Evolutionary conservation across 2,329 filamentous ascomycete species (phyloP), one percentile per base, ranked within the genome.

Genomic region (Emergomyces orientalis): DNA sequence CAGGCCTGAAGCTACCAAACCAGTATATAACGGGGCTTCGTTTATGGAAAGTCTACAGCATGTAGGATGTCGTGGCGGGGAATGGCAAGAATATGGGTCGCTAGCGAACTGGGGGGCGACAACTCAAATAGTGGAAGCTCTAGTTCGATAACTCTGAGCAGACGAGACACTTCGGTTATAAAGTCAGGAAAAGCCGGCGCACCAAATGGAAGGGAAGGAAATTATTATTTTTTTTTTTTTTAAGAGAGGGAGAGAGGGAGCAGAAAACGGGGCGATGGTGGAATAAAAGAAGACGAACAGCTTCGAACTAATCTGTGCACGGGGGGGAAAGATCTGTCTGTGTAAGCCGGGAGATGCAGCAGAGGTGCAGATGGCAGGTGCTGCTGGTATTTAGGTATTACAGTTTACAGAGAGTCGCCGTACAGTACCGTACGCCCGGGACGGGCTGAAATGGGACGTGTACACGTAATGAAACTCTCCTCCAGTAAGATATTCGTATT

Each of bases 201-300:
- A 27, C 30, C 17, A 27, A 19, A 17, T 14, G 34, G 37, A 37
- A 41, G 6, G 13, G 22, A 7, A 32, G 6, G 25, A n/a, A 39
- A 14, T 19, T 27, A 57, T 22, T 37, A 37, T 37, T 8, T 37
- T 8, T 9, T 7, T 9, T 8, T 37, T 8, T 37, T 8, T 37
- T 1, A 9, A 37, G 11, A 27, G 32, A 25, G 30, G 14, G 22
- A 56, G 34, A 56, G n/a, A 39, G 34, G n/a, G n/a, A 34, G 54
- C 32, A 41, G 54, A 22, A 56, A 22, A 56, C 17, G 34, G 54
- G 54, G 54, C 13, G 54, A 13, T n/a, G 32, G 34, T 27, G 55
- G n/a, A 58, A 41, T 58, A 58, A 58, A 58, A 58, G 37, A 43
- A 57, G 54, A 57, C 7, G 55, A 25, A 43, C 22, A 43, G 34